Conservation (phyloP, 768 basidiomycete species). For the Phylloporus scabripes region DNA sequence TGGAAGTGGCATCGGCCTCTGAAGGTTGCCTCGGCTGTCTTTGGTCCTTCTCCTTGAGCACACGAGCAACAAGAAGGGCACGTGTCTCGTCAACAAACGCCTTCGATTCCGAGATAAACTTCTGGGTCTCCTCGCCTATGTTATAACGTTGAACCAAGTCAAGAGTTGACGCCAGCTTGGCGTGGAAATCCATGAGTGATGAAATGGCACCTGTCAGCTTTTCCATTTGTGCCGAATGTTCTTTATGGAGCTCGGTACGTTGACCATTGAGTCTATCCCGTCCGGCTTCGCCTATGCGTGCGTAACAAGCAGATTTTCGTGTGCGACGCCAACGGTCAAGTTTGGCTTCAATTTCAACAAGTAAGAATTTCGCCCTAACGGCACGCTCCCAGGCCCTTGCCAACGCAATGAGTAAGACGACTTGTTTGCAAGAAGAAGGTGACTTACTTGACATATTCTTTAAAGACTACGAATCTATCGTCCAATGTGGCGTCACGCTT, state of each 20-base stretch:
- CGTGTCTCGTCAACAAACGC: conserved; percentile 23
- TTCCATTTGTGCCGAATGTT: conserved; percentile 18
- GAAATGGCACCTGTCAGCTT: conserved; percentile 23
- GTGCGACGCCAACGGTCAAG: conserved; percentile 27
- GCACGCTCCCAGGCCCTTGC: conserved; percentile 28
- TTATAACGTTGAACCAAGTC: conserved; percentile 28
- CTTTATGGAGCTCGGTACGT: conserved; percentile 26
- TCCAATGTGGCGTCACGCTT: conserved; percentile 21
- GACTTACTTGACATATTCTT: conserved; percentile 28
- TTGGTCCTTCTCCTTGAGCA: conserved; percentile 15
- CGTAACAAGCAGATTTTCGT: conserved; percentile 27
- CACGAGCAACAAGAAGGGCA: conserved; percentile 17
- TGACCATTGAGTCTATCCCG: conserved; percentile 25
- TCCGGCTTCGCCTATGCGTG: conserved; percentile 29
- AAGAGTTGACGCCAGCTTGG: conserved; percentile 17
- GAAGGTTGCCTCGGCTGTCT: neutral
- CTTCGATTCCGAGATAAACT: conserved; percentile 24
- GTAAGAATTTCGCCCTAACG: conserved; percentile 22
- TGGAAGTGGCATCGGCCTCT: neutral
- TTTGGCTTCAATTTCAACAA: conserved; percentile 27
- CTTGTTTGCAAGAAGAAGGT: neutral
- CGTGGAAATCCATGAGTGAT: conserved; percentile 21
- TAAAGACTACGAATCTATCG: conserved; percentile 22
- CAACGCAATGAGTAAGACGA: conserved; percentile 1
- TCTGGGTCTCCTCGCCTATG: conserved; percentile 15